Conservation (phyloP, 1,284 basidiomycete species). For the Neotropicomus parvogracilis region DNA sequence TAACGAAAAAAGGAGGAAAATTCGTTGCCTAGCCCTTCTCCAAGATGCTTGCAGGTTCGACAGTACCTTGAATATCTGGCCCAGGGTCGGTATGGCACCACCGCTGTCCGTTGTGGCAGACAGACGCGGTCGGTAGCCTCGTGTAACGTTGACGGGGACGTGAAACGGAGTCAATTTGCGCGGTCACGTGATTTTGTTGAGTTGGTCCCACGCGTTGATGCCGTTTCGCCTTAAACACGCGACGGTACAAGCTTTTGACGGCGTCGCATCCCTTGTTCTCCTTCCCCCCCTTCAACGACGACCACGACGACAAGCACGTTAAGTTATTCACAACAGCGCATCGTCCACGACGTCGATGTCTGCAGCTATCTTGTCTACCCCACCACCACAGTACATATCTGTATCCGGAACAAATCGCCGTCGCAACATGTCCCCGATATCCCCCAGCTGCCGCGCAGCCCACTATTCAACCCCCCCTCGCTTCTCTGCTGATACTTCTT, state of each 20-base stretch:
- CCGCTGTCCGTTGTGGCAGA: background rate
- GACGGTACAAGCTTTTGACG: constrained; percentile 3
- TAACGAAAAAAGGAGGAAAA: background rate
- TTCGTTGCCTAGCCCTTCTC: background rate
- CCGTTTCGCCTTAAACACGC: constrained; percentile 29
- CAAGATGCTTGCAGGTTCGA: background rate
- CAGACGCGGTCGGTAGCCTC: constrained; percentile 25
- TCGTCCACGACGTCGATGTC: constrained; percentile 21
- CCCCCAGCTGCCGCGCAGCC: constrained; percentile 43
- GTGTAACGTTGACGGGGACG: constrained; percentile 32
- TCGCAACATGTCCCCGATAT: constrained; percentile 44
- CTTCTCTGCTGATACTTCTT: constrained; percentile 22
- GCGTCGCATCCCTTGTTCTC: background rate
- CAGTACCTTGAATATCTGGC: background rate
- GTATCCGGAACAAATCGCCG: constrained; percentile 28
- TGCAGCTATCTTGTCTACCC: constrained; percentile 38
- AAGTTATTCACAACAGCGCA: constrained; percentile 18
- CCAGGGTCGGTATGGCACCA: background rate
- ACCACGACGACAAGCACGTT: constrained; percentile 14
- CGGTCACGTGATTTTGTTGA: constrained; percentile 43
- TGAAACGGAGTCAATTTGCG: constrained; percentile 18
- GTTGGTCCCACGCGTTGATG: constrained; percentile 32
- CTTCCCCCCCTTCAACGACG: background rate
- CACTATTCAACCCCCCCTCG: constrained; percentile 39
- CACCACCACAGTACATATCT: constrained; percentile 35